Base-by-base conservation (phyloP, 2,329 filamentous ascomycete species). In the Aspergillus bombycis region DNA sequence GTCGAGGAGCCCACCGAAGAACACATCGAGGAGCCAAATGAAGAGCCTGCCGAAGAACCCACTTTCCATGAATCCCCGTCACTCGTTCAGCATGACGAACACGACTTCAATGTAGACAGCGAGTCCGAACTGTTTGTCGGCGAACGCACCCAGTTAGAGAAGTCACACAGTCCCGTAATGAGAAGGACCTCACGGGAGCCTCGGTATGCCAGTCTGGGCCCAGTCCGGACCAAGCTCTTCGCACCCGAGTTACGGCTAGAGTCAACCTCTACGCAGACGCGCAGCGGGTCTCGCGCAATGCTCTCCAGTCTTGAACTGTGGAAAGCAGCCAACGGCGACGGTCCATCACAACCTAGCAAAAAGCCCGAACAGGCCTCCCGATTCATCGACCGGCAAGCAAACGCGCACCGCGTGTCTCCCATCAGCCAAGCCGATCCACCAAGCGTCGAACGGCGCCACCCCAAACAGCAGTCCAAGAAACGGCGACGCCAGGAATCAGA, bases 321-420 rank as follows among this genome's bases (percentile, higher is more conserved):
- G 65, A 57, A 62, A 21, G 58, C 60, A 36, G 32, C 45, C 43
- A 54, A 63, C 26, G 43, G 28, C 4, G 50, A 23, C 48, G 6
- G 34, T 46, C 23, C 43, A 21, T 57, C 52, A 28, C 48, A 55
- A 10, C n/a, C 50, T 5, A 21, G 53, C 43, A 21, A 52, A 38
- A 45, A 19, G 21, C 50, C 56, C 16, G 36, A 41, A 11, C 30
- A 52, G 26, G 41, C 21, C n/a, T 41, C 59, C 6, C 69, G 62
- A 9, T 77, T 79, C 55, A 75, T 80, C 28, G 75, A 79, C 61
- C 76, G 73, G 1, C 78, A 80, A 62, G 61, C 57, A 4, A 69
- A 71, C 50, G 77, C 78, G 16, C 61, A 63, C 3, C 72, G 74
- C 32, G 69, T 80, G 7, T 79, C 76, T 3, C 75, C 77, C 0